Evolutionary conservation across 257 asterid species (phyloP), one percentile per base, ranked within the genome.

Genomic region (Nicotiana otophora): DNA sequence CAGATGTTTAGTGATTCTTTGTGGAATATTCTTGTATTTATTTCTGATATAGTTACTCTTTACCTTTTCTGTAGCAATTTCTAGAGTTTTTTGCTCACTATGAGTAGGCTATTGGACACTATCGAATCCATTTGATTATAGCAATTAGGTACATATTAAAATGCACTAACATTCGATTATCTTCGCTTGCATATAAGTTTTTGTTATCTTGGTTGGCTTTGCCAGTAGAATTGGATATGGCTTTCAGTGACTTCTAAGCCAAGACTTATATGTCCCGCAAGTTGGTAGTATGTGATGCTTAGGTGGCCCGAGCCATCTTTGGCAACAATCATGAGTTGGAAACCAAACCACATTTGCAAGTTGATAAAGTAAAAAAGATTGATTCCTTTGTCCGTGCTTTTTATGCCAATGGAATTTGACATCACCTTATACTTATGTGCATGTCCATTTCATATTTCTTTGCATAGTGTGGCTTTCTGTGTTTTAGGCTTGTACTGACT

Each of bases 321-420:
- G 14, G 61, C 36, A 42, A n/a, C 78, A 20, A 70, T 5, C 55
- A 23, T 70, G 58, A 11, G 60, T 72, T 46, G 60, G 79, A 11
- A 74, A 74, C 39, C 48, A 74, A 74, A 74, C 15, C 42, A 23
- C 63, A 74, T 26, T 74, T 74, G 26, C 63, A 74, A 74, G 80
- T 23, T 48, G 42, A 15, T 48, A 51, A 48, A 74, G 80, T 51
- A 15, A 23, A 74, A 48, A 74, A 74, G 42, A 74, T 48, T 15
- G 80, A 48, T 8, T 23, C 51, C 80, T 48, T 51, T 46, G 61
- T 72, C 14, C 7, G 7, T 72, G 79, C 61, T 46, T 23, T 48
- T 26, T 74, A 26, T 48, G 80, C 42, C 62, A 74, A 26, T 74
- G 80, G 80, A 51, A 74, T 51, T 75, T 75, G 64, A 75, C 80